Evolutionary conservation across 2,329 filamentous ascomycete genomes (phyloP).

Genomic region (Paecilomyces dactylethromorphus): DNA sequence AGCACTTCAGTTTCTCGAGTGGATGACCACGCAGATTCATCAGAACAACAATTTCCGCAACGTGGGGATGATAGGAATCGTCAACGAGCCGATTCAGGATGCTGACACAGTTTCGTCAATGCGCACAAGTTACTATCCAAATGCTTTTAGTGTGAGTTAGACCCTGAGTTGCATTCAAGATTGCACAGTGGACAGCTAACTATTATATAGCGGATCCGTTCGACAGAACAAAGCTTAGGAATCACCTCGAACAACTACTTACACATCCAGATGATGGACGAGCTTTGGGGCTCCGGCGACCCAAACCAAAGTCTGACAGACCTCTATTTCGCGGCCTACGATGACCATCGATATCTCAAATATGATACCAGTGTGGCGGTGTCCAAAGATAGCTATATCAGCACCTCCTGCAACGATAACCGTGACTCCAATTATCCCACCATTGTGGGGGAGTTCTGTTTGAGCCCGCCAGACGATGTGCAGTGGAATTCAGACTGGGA

Average conservation of each 20-base stretch:
- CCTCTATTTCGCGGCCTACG: slow-evolving; percentile 44
- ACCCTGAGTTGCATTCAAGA: slow-evolving; percentile 2
- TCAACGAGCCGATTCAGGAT: slow-evolving; percentile 51
- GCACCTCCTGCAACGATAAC: slow-evolving; percentile 44
- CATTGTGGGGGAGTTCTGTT: slow-evolving; percentile 54
- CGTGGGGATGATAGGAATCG: slow-evolving; percentile 53
- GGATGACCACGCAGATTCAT: slow-evolving; percentile 50
- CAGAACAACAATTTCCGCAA: slow-evolving; percentile 43
- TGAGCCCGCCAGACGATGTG: slow-evolving; percentile 46
- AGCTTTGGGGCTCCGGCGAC: slow-evolving; percentile 51
- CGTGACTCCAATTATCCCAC: slow-evolving; percentile 40
- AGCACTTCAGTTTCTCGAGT: slow-evolving; percentile 49
- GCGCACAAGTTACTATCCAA: slow-evolving; percentile 42
- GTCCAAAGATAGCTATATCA: slow-evolving; percentile 45
- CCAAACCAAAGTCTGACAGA: slow-evolving; percentile 41
- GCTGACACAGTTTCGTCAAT: slow-evolving; percentile 27
- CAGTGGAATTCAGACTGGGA: slow-evolving; percentile 42
- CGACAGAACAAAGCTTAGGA: slow-evolving; percentile 40
- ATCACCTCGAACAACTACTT: slow-evolving; percentile 39
- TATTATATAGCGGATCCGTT: slow-evolving; percentile 37
- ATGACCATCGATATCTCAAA: slow-evolving; percentile 56
- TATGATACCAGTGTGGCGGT: slow-evolving; percentile 42
- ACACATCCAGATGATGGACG: slow-evolving; percentile 51
- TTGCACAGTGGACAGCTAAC: neutral
- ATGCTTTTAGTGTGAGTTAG: slow-evolving; percentile 32